Base-by-base conservation (phyloP, 768 basidiomycete genomes). In the Serendipita sp. region DNA sequence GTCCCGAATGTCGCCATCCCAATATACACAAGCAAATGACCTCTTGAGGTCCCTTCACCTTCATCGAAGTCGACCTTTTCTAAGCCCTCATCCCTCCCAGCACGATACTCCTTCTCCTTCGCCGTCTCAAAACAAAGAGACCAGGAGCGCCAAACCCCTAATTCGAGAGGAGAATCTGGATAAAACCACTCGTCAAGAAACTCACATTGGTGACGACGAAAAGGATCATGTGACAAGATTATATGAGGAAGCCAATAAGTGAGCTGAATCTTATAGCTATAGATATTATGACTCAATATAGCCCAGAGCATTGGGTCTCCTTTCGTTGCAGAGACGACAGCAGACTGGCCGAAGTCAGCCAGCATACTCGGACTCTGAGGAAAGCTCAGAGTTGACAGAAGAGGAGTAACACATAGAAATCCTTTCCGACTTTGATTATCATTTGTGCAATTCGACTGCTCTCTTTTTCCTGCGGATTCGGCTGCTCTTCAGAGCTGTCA, bases 171-270 rank as follows among this genome's bases (percentile, higher is more conserved):
- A 41, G 5, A 41, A 41, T 41, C 13, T 13, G 10, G 28, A 18
- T 32, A 23, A 28, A 28, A n/a, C 7, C 5, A 3, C 56, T 4
- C 28, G 4, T n/a, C 23, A 28, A n/a, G 56, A 35, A 8, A 35
- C 35, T n/a, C 28, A 32, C 28, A 36, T 60, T 2, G 56, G 35
- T 23, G n/a, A 28, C 23, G 35, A 3, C 32, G 56, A 60, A 32
- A 60, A 32, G 56, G 56, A 60, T 36, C 16, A 10, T n/a, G 56
- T 60, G 7, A 60, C 56, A 7, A n/a, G 56, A 8, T 8, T 60
- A 8, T 60, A 60, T n/a, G 56, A 60, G n/a, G 56, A 60, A n/a
- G 56, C 56, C 7, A 60, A 60, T 60, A 3, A 28, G 56, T 60
- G 16, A 3, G 56, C 32, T 60, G 30, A 7, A 5, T 52, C 30